Base-by-base conservation (phyloP, 768 basidiomycete genomes). In the Mycena rebaudengoi region DNA sequence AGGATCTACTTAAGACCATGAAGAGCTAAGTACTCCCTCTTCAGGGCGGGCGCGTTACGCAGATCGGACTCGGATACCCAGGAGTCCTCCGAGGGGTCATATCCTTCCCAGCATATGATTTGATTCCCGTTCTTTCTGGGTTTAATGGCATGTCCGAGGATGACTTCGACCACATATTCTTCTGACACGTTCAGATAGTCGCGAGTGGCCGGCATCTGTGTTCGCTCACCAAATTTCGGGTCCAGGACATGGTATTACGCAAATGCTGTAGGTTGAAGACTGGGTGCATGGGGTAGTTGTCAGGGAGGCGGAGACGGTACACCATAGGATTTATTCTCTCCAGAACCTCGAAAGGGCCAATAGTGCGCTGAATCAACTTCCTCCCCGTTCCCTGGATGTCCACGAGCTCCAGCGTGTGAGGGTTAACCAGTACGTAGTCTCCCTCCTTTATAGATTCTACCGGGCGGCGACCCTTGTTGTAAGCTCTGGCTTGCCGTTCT, bases 221-320 rank as follows among this genome's bases (percentile, higher is more conserved):
- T 37, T 11, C 35, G 35, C 18, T 10, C 11, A 10, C 35, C 35
- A 37, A 37, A 37, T 18, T 11, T 11, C 35, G 10, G 11, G 40
- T 18, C 67, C 29, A 28, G 69, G 21, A 10, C 13, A 10, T 49
- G 40, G 58, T 69, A 70, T 14, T 61, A 18, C 57, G 20, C 6
- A 74, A 52, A 37, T 72, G 71, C 25, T 60, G 43, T 1, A 71
- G 37, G 48, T 74, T 71, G 26, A 74, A 43, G 1, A 71, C 62
- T 0, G 69, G 65, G 30, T 69, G 69, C 65, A 70, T 70, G 0
- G 62, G 65, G 44, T 72, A 73, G 3, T 48, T 58, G 23, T 66
- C 66, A 0, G 69, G 69, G 14, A 71, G 57, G 3, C 66, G 46
- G 8, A 73, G 46, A 13, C 64, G 53, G 45, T 68, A 73, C 16